Percentiles rank a stretch among this genome's conserved stretches.
These are phyloP conservation scores for Beta lomatogona DNA, from an alignment of 179 eudicot species.

Conservation along the genomic window DNA sequence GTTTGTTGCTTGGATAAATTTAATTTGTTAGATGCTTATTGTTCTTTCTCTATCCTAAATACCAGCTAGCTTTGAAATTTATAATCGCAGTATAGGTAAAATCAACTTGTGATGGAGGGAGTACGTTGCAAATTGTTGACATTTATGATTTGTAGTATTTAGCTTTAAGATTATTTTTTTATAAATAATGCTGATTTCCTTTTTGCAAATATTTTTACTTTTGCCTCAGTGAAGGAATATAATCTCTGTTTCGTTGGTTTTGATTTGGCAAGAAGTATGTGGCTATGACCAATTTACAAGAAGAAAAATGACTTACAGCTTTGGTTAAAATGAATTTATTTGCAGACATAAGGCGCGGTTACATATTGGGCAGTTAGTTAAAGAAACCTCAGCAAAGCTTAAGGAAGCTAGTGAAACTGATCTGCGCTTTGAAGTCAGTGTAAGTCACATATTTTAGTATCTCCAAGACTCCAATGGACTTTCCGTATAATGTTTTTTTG, in stretches of 20 bases:
- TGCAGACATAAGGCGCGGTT: conserved; percentile 60
- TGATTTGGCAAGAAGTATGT: background rate
- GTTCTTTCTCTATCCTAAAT: background rate
- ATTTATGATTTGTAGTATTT: background rate
- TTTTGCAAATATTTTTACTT: background rate
- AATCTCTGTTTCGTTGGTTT: background rate
- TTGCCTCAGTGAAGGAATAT: background rate
- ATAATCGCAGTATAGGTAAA: background rate
- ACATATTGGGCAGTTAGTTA: conserved; percentile 82
- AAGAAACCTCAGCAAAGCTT: conserved; percentile 86
- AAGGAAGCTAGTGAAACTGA: conserved; percentile 90
- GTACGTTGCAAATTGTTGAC: background rate
- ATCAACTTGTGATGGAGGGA: background rate
- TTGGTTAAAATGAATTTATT: background rate
- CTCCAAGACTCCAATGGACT: background rate
- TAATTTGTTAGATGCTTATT: background rate
- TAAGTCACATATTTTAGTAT: conserved; percentile 37
- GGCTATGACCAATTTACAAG: background rate
- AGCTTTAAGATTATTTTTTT: background rate
- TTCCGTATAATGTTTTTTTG: background rate
- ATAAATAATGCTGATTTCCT: background rate
- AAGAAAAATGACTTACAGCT: background rate
- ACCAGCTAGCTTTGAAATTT: background rate
- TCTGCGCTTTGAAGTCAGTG: conserved; percentile 63
- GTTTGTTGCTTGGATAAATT: background rate